Conservation (phyloP, 2,329 filamentous ascomycete species). For the Pseudonectria foliicola region DNA sequence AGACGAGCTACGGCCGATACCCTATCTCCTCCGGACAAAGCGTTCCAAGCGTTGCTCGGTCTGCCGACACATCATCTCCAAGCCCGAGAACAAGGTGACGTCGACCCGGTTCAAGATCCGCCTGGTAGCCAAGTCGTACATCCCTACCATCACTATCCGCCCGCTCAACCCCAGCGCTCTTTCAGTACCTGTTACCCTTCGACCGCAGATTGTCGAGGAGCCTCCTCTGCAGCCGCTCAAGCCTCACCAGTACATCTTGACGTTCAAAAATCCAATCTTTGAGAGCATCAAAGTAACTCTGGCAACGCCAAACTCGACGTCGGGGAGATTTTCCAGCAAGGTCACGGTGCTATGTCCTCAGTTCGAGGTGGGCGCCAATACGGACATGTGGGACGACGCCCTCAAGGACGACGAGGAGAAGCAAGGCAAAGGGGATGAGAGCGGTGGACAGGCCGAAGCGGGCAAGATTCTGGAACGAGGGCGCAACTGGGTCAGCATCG, state of each 20-base stretch:
- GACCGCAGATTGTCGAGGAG: conserved; percentile 25
- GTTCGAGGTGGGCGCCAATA: conserved; percentile 90
- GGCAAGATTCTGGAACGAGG: conserved; percentile 96
- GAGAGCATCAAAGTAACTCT: conserved; percentile 82
- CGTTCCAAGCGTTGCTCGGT: conserved; percentile 87
- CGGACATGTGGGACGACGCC: conserved; percentile 81
- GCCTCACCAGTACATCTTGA: conserved; percentile 74
- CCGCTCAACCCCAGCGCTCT: conserved; percentile 42
- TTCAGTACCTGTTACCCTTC: conserved; percentile 28
- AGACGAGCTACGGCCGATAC: conserved; percentile 71
- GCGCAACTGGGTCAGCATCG: conserved; percentile 89
- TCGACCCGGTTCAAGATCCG: conserved; percentile 90
- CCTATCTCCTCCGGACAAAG: conserved; percentile 80
- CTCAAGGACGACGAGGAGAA: conserved; percentile 50
- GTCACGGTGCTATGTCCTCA: conserved; percentile 92
- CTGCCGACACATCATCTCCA: conserved; percentile 91
- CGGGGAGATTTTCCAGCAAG: conserved; percentile 66
- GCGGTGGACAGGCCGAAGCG: conserved; percentile 58
- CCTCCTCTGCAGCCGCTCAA: conserved; percentile 46
- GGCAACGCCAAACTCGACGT: conserved; percentile 73
- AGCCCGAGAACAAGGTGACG: conserved; percentile 84
- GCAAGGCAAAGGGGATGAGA: conserved; percentile 33
- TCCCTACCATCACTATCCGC: conserved; percentile 72
- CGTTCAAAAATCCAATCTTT: conserved; percentile 90
- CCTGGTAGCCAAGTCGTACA: conserved; percentile 79